A percentile compares a stretch with the other conserved stretches of the same genome.
Conservation (phyloP, 768 basidiomycete species). For the Dioszegia crocea region DNA sequence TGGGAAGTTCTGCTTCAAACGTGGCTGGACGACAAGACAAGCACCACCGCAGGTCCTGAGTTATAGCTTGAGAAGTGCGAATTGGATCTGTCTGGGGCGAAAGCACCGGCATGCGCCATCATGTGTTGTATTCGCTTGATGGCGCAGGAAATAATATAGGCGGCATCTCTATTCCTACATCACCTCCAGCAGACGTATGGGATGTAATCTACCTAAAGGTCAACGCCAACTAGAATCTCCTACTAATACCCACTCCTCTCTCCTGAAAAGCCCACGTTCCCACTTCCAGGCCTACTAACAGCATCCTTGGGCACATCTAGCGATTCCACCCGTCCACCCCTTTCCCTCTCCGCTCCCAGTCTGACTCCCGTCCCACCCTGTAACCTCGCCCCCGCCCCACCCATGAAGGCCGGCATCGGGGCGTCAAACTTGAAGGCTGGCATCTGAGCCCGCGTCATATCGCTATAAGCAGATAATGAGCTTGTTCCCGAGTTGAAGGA, state of each 20-base stretch:
- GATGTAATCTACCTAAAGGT: neutral
- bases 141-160: no score
- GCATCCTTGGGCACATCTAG: slow-evolving; percentile 8
- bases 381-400: neutral
- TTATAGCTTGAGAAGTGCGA: no score
- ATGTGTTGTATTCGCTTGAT: no score
- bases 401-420: slow-evolving; percentile 2
- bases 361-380: no score
- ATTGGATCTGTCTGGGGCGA: no score
- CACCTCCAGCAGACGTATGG: neutral
- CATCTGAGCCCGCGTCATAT: neutral
- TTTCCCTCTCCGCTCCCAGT: neutral
- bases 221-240: no score
- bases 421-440: neutral
- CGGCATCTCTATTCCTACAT: no score
- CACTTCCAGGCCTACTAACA: slow-evolving; percentile 3
- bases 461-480: neutral
- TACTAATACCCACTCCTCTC: neutral
- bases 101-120: no score
- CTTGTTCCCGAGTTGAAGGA: neutral
- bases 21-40: no score
- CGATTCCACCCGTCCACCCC: neutral
- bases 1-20: no score
- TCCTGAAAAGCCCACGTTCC: neutral
- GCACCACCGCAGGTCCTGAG: no score